phyloP scores from a whole-genome alignment of 2,329 filamentous ascomycete genomes.

The Teratosphaeria gauchensis region DNA sequence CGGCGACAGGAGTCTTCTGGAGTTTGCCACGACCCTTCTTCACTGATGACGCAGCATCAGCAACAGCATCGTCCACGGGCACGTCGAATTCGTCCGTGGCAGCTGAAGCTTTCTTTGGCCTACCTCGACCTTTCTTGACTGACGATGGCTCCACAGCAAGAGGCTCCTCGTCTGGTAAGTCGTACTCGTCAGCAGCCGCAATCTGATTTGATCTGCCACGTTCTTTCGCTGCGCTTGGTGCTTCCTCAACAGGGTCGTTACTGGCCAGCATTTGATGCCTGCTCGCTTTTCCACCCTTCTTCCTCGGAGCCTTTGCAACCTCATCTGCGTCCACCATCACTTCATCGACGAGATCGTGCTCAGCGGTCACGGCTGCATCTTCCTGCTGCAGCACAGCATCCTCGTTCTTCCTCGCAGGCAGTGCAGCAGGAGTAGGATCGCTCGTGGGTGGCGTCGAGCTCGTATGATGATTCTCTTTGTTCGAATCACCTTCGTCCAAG shows the following conservation, averaged over 20 bases:
- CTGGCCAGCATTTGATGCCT: background rate
- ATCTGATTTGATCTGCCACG: background rate
- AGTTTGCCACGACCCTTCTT: background rate
- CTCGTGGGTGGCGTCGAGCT: slow-evolving; percentile 22
- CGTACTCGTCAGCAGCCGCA: background rate
- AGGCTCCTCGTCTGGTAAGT: background rate
- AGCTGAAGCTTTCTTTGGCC: background rate
- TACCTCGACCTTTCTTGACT: background rate
- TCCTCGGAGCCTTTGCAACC: background rate
- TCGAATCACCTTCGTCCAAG: slow-evolving; percentile 14
- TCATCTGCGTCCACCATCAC: background rate
- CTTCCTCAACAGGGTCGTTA: background rate
- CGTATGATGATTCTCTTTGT: slow-evolving; percentile 14
- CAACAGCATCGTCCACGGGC: background rate
- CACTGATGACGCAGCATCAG: background rate
- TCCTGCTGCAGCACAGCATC: background rate
- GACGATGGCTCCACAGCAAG: background rate
- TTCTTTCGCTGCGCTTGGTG: background rate
- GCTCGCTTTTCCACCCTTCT: background rate
- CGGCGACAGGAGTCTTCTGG: background rate
- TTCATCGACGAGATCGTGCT: slow-evolving; percentile 15
- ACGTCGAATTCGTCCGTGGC: background rate
- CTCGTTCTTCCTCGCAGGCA: background rate
- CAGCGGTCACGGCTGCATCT: background rate
- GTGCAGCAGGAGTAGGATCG: slow-evolving; percentile 12